Evolutionary conservation across 352 stramenopile genomes (phyloP), one percentile per base, ranked within the genome.

Genomic region (Phytopythium montanum): DNA sequence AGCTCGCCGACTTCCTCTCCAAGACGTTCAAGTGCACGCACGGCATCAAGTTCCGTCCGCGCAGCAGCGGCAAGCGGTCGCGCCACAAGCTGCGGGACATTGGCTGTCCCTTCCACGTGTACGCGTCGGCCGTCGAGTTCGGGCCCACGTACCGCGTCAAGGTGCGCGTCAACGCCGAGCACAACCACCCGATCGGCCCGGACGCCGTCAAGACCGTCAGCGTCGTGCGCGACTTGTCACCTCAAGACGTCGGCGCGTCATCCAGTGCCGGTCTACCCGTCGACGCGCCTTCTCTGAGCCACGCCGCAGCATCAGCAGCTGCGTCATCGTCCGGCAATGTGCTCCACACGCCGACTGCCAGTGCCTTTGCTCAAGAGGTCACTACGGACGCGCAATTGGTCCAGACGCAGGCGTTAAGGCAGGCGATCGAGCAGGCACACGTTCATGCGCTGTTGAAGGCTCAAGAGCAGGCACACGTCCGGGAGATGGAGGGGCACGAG

Each of bases 1-100:
- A 55, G 49, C 87, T 92, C 45, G 80, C 83, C 23, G 83, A 92
- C 46, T 92, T 82, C 58, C 54, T 90, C 33, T 88, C 76, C 61
- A 92, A 92, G 69, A 92, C 83, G 10, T 92, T 88, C 65, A 92
- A 92, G 60, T 92, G 83, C 61, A 90, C 83, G 39, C 83, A 92
- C 56, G 83, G 83, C 50, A 92, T 92, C 61, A 90, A 90, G 68
- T 92, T 92, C 56, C 83, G 83, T 14, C 76, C 80, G 33, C 76
- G 83, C 29, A 78, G 83, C 31, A 89, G 73, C 19, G 83, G 83
- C 44, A 89, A 88, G 56, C 75, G 83, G 0, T 54, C 83, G 60
- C 76, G 83, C 1, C 80, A 90, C 61, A 90, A 88, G 46, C 59
- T 81, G 39, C 73, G 83, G 19, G 76, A 92, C 63, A 85, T 90